A percentile compares a stretch with the other conserved stretches of the same genome.
These are phyloP conservation scores for Phytopythium kandeliae DNA, from an alignment of 352 stramenopile species.

Conservation along the genomic window DNA sequence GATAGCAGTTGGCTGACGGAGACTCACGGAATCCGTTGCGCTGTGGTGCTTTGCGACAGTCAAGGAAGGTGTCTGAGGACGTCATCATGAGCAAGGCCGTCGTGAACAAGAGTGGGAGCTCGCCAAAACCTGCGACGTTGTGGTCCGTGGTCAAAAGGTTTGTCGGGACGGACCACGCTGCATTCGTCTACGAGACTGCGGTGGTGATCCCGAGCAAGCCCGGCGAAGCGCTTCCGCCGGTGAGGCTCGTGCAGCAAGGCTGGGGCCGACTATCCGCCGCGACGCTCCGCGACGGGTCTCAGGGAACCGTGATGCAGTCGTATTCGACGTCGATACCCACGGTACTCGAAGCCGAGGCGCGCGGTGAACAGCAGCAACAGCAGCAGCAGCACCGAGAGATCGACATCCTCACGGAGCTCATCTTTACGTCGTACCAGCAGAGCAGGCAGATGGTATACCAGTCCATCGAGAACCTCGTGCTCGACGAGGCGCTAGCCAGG, in stretches of 20 bases:
- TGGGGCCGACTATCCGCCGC: conserved; percentile 9
- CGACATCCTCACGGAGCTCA: conserved; percentile 22
- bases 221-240: conserved; percentile 3
- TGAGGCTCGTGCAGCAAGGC: conserved; percentile 21
- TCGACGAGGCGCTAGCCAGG: conserved; percentile 24
- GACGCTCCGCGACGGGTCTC: conserved; percentile 18
- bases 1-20: background rate
- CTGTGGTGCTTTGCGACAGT: background rate
- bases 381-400: conserved; percentile 20
- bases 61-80: conserved; percentile 12
- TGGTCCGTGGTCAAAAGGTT: conserved; percentile 24
- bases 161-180: conserved; percentile 4
- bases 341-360: conserved; percentile 5
- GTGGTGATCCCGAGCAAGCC: conserved; percentile 6
- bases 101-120: conserved; percentile 5
- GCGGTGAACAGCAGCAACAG: conserved; percentile 7
- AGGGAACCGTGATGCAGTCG: conserved; percentile 12
- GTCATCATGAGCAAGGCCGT: conserved; percentile 14
- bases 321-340: conserved; percentile 25
- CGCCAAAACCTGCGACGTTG: conserved; percentile 9
- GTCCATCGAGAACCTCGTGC: conserved; percentile 25
- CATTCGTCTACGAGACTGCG: conserved; percentile 14
- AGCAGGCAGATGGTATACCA: conserved; percentile 23
- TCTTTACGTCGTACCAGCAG: conserved; percentile 21
- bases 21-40: background rate